phyloP scores from a whole-genome alignment of 1,284 basidiomycete genomes.

The Cystobasidium sp. region DNA sequence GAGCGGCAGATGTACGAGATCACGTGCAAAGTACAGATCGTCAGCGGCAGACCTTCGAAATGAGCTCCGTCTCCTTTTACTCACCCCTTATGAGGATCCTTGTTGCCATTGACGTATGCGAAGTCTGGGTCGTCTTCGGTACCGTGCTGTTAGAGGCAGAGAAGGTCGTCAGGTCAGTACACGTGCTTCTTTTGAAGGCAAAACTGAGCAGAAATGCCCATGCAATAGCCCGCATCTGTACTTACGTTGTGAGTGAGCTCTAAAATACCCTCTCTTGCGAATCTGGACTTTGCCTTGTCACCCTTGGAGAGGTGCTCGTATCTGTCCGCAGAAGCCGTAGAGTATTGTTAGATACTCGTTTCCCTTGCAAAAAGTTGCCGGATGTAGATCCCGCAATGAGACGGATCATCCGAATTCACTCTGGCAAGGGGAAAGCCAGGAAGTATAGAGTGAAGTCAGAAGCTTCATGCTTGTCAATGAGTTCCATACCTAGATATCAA shows the following conservation, averaged over 20 bases:
- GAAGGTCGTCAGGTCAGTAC: not conserved
- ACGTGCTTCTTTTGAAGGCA: conserved; percentile 43
- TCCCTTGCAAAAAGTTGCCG: not conserved
- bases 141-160: conserved; percentile 62
- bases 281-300: conserved; percentile 55
- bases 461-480: conserved; percentile 44
- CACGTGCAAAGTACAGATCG: not conserved
- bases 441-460: conserved; percentile 45
- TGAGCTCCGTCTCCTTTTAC: conserved; percentile 15
- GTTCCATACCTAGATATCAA: conserved; percentile 42
- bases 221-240: not conserved
- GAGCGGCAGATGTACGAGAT: not conserved
- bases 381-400: not conserved
- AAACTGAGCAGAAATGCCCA: not conserved
- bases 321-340: conserved; percentile 45
- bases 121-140: conserved; percentile 79
- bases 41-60: not conserved
- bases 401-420: conserved; percentile 6
- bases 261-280: conserved; percentile 67
- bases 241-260: conserved; percentile 80
- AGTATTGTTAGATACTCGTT: not conserved
- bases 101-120: conserved; percentile 82
- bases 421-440: conserved; percentile 45
- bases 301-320: conserved; percentile 52
- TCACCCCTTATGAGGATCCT: conserved; percentile 81